Evolutionary conservation across 2,329 filamentous ascomycete genomes (phyloP).

Genomic region (Raffaelea ambrosiae): DNA sequence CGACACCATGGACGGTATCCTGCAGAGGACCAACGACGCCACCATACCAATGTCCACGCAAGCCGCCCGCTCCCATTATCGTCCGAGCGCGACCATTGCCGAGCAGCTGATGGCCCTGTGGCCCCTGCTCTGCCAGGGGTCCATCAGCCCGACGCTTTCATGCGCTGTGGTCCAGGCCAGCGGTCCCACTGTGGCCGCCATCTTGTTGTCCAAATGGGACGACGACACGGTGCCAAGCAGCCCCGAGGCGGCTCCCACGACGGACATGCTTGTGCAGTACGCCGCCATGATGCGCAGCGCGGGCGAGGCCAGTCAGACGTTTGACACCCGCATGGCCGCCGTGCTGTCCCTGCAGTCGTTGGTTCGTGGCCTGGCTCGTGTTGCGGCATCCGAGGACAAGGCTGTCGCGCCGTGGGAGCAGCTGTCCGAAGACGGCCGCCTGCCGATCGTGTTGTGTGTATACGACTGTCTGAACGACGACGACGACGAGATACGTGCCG

Average conservation of each 20-base stretch:
- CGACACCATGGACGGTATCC: slow-evolving; percentile 30
- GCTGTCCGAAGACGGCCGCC: slow-evolving; percentile 20
- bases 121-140: slow-evolving; percentile 22
- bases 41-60: no score
- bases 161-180: slow-evolving; percentile 41
- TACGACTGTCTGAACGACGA: slow-evolving; percentile 81
- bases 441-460: slow-evolving; percentile 54
- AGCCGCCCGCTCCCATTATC: no score
- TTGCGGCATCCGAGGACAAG: slow-evolving; percentile 7
- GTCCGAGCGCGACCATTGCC: slow-evolving; percentile 25
- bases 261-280: slow-evolving; percentile 24
- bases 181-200: slow-evolving; percentile 33
- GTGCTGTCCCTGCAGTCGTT: slow-evolving; percentile 46
- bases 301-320: slow-evolving; percentile 45
- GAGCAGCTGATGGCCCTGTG: slow-evolving; percentile 34
- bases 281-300: slow-evolving; percentile 41
- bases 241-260: neutral
- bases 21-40: no score
- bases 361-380: slow-evolving; percentile 18
- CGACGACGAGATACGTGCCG: slow-evolving; percentile 75
- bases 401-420: neutral
- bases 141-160: slow-evolving; percentile 37
- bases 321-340: slow-evolving; percentile 56
- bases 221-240: neutral
- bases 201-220: slow-evolving; percentile 7